phyloP scores from a whole-genome alignment of 2,329 filamentous ascomycete species.

The Talaromyces marneffei region DNA sequence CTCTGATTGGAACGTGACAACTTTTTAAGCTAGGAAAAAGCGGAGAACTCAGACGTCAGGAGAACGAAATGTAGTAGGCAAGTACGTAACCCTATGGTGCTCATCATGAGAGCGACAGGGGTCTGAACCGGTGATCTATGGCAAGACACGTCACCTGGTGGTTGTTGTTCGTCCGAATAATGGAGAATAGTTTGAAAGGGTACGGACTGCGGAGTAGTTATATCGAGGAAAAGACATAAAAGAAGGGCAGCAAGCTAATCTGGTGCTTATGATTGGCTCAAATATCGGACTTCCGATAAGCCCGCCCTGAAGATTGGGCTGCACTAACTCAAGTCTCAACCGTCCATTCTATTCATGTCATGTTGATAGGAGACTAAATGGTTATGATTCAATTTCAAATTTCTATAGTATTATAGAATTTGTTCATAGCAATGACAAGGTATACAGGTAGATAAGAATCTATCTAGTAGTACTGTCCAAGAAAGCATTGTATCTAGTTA shows the following conservation, averaged over 20 bases:
- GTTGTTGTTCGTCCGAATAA: not conserved
- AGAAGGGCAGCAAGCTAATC: not conserved
- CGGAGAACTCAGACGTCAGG: constrained; percentile 7
- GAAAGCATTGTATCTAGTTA: not conserved
- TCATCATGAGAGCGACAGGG: not conserved
- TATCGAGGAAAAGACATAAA: not conserved
- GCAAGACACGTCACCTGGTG: constrained; percentile 12
- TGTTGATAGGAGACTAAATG: no score
- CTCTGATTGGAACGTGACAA: constrained; percentile 3
- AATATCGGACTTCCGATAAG: not conserved
- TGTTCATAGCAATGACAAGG: no score
- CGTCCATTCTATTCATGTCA: not conserved
- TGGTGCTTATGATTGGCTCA: not conserved
- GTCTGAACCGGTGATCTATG: not conserved
- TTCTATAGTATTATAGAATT: not conserved
- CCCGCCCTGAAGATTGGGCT: not conserved
- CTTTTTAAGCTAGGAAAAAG: not conserved
- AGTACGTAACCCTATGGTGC: not conserved
- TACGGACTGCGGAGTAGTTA: not conserved
- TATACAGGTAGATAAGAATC: no score
- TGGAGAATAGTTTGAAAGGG: not conserved
- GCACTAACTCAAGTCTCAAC: not conserved
- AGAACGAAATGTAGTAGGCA: not conserved
- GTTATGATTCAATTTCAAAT: not conserved
- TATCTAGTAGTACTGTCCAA: not conserved